Evolutionary conservation across 1,139 yeast genomes (phyloP).

Genomic region (Magnusiomyces suaveolens): DNA sequence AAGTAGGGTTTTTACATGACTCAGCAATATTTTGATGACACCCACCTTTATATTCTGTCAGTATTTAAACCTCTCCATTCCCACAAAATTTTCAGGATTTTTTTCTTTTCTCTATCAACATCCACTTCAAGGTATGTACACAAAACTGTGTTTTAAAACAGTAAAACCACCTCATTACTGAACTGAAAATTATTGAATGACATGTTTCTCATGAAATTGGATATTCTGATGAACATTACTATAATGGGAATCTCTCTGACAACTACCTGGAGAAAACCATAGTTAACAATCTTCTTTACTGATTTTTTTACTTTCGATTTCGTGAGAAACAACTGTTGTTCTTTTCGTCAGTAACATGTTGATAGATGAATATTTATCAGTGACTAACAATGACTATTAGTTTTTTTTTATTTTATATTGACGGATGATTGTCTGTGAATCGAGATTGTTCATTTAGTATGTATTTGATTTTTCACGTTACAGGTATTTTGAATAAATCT

Average conservation of each 20-base stretch:
- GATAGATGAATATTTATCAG: too few species aligned
- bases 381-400: too few species aligned
- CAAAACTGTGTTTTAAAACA: too few species aligned
- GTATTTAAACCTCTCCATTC: neutral
- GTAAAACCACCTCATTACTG: too few species aligned
- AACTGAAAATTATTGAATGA: too few species aligned
- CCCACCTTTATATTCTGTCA: neutral
- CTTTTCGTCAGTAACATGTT: too few species aligned
- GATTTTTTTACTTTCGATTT: neutral
- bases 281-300: neutral
- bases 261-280: neutral
- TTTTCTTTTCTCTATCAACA: neutral
- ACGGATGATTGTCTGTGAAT: neutral
- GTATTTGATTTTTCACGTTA: neutral
- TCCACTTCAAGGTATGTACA: too few species aligned
- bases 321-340: too few species aligned
- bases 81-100: neutral
- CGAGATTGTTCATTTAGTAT: neutral
- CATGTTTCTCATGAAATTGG: too few species aligned
- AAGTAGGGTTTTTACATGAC: neutral
- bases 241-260: constrained; percentile 1
- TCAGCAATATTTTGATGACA: neutral
- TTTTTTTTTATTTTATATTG: too few species aligned
- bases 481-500: neutral
- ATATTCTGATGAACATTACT: neutral